phyloP scores from a whole-genome alignment of 768 basidiomycete species.

The Cantharellus cinnabarinus region DNA sequence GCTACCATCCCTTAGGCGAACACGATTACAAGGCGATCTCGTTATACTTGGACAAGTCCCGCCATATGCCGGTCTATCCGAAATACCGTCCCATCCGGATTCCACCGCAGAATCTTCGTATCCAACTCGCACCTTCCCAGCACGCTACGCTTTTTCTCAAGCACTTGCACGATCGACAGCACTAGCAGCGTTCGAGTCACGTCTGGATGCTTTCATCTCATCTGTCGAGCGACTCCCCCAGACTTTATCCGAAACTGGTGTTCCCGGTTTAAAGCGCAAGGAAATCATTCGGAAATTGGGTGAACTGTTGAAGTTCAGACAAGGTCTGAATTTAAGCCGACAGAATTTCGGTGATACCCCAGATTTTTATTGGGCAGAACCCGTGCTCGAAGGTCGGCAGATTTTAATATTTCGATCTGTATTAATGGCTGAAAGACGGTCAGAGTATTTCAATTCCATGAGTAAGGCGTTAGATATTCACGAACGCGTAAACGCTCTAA shows the following conservation, averaged over 20 bases:
- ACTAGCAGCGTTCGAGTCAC: slow-evolving; percentile 68
- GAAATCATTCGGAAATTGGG: slow-evolving; percentile 86
- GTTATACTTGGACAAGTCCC: slow-evolving; percentile 66
- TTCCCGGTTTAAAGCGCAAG: slow-evolving; percentile 59
- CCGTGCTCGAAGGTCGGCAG: slow-evolving; percentile 57
- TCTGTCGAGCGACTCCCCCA: slow-evolving; percentile 67
- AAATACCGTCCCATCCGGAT: slow-evolving; percentile 13
- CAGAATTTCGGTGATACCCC: slow-evolving; percentile 80
- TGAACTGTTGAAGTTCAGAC: slow-evolving; percentile 76
- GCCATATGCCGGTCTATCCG: slow-evolving; percentile 29
- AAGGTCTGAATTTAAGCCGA: slow-evolving; percentile 74
- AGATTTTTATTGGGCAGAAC: slow-evolving; percentile 90
- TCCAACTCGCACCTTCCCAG: slow-evolving; percentile 53
- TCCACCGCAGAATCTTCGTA: slow-evolving; percentile 17
- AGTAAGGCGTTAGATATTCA: slow-evolving; percentile 75
- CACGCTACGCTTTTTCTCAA: slow-evolving; percentile 81
- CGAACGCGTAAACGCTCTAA: slow-evolving; percentile 56
- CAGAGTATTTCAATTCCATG: slow-evolving; percentile 69
- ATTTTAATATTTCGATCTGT: neutral
- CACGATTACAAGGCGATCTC: slow-evolving; percentile 76
- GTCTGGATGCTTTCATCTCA: slow-evolving; percentile 63
- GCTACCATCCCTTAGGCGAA: slow-evolving; percentile 30
- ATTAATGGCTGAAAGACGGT: neutral
- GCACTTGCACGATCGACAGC: slow-evolving; percentile 79
- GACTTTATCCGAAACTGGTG: slow-evolving; percentile 55